Percentiles rank a stretch among this genome's conserved stretches.
Evolutionary conservation across 768 basidiomycete species (phyloP).

Genomic region (Arthromyces matolae): DNA sequence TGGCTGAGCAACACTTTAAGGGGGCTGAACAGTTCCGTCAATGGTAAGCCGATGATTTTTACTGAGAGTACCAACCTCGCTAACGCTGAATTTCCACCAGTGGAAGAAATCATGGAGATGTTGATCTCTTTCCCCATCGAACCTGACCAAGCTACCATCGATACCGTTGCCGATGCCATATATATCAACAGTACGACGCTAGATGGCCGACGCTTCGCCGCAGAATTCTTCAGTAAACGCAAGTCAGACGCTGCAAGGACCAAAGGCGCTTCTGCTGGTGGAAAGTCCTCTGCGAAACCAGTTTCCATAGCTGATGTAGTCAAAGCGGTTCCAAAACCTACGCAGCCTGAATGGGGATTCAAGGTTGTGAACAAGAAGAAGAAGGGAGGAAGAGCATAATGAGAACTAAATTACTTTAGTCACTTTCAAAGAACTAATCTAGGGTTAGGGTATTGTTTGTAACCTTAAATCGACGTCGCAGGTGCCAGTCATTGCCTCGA

Average conservation of each 20-base stretch:
- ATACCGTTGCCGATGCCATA: conserved; percentile 93
- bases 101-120: conserved; percentile 97
- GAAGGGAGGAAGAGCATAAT: conserved; percentile 63
- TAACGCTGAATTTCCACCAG: conserved; percentile 35
- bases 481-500: too few species aligned
- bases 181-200: conserved; percentile 94
- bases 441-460: conserved; percentile 11
- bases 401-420: not conserved
- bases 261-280: conserved; percentile 35
- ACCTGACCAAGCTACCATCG: conserved; percentile 73
- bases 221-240: conserved; percentile 84
- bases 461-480: too few species aligned
- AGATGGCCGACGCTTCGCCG: conserved; percentile 91
- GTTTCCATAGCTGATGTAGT: conserved; percentile 87
- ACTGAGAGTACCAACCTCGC: not conserved
- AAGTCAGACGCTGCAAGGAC: conserved; percentile 71
- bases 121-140: conserved; percentile 91
- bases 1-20: conserved; percentile 88
- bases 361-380: conserved; percentile 97
- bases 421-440: conserved; percentile 11
- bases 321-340: conserved; percentile 77
- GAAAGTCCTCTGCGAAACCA: conserved; percentile 44
- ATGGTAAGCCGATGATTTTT: conserved; percentile 40
- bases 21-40: conserved; percentile 67
- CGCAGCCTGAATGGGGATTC: conserved; percentile 81